Conservation (phyloP, 2,329 filamentous ascomycete species). For the Lachnellula hyalina region DNA sequence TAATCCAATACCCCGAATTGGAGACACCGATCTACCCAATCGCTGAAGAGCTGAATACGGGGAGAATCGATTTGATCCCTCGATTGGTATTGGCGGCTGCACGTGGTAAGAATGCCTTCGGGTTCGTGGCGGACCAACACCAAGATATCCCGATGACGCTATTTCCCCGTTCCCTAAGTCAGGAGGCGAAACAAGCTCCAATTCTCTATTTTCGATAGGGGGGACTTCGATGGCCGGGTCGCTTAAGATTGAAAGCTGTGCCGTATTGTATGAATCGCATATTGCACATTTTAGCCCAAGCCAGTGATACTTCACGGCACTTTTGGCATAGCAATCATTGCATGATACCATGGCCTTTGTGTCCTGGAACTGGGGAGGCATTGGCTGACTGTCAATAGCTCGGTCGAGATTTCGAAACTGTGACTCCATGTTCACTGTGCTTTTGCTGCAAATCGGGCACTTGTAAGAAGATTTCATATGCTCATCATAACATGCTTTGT, state of each 20-base stretch:
- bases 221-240: slow-evolving; percentile 28
- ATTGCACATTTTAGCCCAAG: slow-evolving; percentile 82
- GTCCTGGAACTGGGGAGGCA: slow-evolving; percentile 77
- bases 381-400: slow-evolving; percentile 82
- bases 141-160: slow-evolving; percentile 8
- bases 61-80: slow-evolving; percentile 16
- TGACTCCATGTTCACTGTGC: slow-evolving; percentile 94
- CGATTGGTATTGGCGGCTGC: slow-evolving; percentile 9
- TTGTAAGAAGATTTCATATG: slow-evolving; percentile 90
- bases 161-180: slow-evolving; percentile 16
- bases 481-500: slow-evolving; percentile 80
- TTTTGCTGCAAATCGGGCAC: slow-evolving; percentile 94
- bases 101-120: slow-evolving; percentile 30
- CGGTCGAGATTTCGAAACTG: slow-evolving; percentile 89
- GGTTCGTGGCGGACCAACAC: slow-evolving; percentile 11
- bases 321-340: slow-evolving; percentile 90
- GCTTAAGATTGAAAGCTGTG: slow-evolving; percentile 57
- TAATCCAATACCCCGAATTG: slow-evolving; percentile 29
- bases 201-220: slow-evolving; percentile 19
- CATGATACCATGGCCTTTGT: slow-evolving; percentile 82
- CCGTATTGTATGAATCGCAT: slow-evolving; percentile 66
- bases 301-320: slow-evolving; percentile 88
- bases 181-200: slow-evolving; percentile 14
- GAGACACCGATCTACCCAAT: slow-evolving; percentile 31
- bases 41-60: slow-evolving; percentile 24